These are phyloP conservation scores for Globisporangium yorkense DNA, from an alignment of 352 stramenopile species.

Conservation along the genomic window DNA sequence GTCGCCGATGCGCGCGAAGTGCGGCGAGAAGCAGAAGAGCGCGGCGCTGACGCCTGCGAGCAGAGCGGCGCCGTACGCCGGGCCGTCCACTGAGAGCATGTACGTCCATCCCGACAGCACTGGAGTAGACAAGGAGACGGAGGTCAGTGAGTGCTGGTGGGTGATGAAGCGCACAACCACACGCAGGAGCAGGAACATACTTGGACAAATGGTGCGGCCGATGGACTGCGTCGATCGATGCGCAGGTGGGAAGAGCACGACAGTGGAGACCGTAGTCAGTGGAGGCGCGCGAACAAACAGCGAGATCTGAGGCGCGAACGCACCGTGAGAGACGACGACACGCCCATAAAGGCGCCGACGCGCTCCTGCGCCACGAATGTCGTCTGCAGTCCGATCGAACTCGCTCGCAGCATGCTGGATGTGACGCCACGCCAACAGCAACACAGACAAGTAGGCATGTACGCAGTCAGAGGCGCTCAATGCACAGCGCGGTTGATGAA, in stretches of 20 bases:
- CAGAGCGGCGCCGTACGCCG: conserved; percentile 55
- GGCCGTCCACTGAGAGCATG: conserved; percentile 57
- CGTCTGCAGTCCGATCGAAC: conserved; percentile 68
- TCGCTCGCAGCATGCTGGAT: conserved; percentile 69
- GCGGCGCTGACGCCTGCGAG: conserved; percentile 52
- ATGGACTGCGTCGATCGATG: conserved; percentile 36
- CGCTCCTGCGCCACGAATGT: conserved; percentile 62
- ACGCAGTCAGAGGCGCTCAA: background rate
- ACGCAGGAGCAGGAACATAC: conserved; percentile 30
- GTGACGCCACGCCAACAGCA: background rate
- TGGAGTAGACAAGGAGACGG: conserved; percentile 11
- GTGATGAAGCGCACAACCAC: too few species aligned
- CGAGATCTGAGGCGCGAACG: background rate
- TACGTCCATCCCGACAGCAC: conserved; percentile 81
- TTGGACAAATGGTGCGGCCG: conserved; percentile 66
- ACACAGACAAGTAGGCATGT: conserved; percentile 4
- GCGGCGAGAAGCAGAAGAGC: conserved; percentile 60
- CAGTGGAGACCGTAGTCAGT: background rate
- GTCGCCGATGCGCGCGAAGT: conserved; percentile 39
- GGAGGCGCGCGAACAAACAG: background rate
- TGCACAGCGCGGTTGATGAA: background rate
- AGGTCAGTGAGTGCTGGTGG: background rate
- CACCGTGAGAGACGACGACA: conserved; percentile 76
- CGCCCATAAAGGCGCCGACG: conserved; percentile 71
- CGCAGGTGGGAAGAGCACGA: background rate